Evolutionary conservation across 1,139 yeast genomes (phyloP).

Genomic region (Pichia sp.): DNA sequence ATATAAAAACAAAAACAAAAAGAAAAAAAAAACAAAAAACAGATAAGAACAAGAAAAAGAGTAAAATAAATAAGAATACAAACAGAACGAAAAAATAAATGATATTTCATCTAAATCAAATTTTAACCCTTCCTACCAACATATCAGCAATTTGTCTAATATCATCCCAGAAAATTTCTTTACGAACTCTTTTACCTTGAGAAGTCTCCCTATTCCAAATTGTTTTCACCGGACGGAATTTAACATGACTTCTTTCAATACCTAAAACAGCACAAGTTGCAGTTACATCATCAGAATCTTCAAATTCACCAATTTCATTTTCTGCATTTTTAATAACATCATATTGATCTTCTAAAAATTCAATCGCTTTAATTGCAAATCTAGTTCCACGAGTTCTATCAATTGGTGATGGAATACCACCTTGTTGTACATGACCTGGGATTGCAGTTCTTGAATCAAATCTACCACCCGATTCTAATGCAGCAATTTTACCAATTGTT

Average conservation of each 20-base stretch:
- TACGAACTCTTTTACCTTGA: constrained; percentile 76
- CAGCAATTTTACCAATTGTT: constrained; percentile 74
- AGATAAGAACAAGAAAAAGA: too few species aligned
- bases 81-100: too few species aligned
- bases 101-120: background rate
- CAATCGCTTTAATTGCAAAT: constrained; percentile 81
- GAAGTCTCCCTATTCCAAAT: constrained; percentile 87
- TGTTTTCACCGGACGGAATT: constrained; percentile 64
- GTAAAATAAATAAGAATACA: too few species aligned
- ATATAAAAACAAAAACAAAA: background rate
- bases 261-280: constrained; percentile 85
- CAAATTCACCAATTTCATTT: constrained; percentile 26
- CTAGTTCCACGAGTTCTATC: constrained; percentile 91
- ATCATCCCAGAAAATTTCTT: constrained; percentile 74
- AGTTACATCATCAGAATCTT: constrained; percentile 29
- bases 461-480: constrained; percentile 64
- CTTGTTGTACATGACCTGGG: constrained; percentile 98
- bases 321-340: constrained; percentile 28
- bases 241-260: constrained; percentile 69
- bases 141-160: constrained; percentile 76
- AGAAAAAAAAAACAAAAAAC: too few species aligned
- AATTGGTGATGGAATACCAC: constrained; percentile 91
- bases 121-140: constrained; percentile 64
- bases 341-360: constrained; percentile 61
- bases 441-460: constrained; percentile 94